These are phyloP conservation scores for Hyaloscypha hepaticicola DNA, from an alignment of 495 filamentous ascomycete genomes.

Conservation along the genomic window DNA sequence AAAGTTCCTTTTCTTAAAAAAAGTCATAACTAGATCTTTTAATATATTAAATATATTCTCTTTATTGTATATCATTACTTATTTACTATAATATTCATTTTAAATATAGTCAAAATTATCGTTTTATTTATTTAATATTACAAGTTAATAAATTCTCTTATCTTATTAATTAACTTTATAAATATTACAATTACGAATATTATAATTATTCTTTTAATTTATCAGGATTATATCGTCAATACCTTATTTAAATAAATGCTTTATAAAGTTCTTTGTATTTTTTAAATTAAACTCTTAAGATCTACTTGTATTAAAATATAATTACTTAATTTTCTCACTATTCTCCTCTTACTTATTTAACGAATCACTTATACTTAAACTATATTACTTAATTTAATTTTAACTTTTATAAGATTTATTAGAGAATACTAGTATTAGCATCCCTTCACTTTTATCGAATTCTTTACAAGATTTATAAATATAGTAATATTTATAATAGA, in stretches of 20 bases:
- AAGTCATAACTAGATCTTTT: not conserved
- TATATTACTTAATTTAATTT: too few species aligned
- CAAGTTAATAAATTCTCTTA: not conserved
- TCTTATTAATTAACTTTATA: slow-evolving; percentile 16
- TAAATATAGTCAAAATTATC: slow-evolving; percentile 18
- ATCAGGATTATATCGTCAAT: slow-evolving; percentile 77
- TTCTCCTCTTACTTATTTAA: too few species aligned
- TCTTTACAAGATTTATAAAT: slow-evolving; percentile 73
- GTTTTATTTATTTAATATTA: not conserved
- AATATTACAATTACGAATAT: slow-evolving; percentile 50
- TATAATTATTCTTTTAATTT: slow-evolving; percentile 54
- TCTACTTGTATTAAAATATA: too few species aligned
- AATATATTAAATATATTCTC: slow-evolving; percentile 13
- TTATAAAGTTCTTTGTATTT: too few species aligned
- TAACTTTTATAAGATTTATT: slow-evolving; percentile 43
- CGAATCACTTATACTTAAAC: too few species aligned
- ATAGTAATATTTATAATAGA: slow-evolving; percentile 74
- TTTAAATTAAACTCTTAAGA: too few species aligned
- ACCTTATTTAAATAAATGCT: slow-evolving; percentile 50
- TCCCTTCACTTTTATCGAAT: slow-evolving; percentile 63
- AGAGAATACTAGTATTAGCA: slow-evolving; percentile 50
- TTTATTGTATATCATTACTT: slow-evolving; percentile 25
- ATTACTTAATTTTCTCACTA: too few species aligned
- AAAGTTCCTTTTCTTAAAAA: slow-evolving; percentile 8
- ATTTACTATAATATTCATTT: slow-evolving; percentile 21